phyloP scores from a whole-genome alignment of 257 asterid genomes.

The Striga asiatica region DNA sequence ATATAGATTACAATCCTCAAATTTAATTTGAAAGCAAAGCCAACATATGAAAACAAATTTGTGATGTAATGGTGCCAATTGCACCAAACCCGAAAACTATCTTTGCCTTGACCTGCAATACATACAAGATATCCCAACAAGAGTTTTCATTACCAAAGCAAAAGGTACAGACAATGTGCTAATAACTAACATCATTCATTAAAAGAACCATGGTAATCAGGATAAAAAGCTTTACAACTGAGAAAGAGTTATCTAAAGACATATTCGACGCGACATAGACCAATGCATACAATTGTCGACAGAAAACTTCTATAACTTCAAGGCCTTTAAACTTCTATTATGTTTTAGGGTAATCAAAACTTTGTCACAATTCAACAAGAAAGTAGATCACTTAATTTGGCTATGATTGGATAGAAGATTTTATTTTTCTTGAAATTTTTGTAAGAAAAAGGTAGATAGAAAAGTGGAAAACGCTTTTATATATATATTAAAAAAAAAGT shows the following conservation, averaged over 20 bases:
- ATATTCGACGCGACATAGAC: neutral
- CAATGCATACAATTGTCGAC: neutral
- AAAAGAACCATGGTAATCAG: too few species aligned
- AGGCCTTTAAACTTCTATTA: neutral
- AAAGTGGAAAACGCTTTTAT: too few species aligned
- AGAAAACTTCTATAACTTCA: neutral
- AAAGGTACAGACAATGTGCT: slow-evolving; percentile 2
- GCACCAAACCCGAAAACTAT: neutral
- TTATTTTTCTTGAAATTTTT: too few species aligned
- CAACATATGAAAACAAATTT: neutral
- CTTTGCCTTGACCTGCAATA: neutral
- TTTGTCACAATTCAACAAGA: too few species aligned
- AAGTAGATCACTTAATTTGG: too few species aligned
- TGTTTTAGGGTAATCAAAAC: neutral
- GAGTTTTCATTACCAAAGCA: neutral
- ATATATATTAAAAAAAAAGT: too few species aligned
- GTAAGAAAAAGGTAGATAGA: too few species aligned
- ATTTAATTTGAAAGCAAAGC: neutral
- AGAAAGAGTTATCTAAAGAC: neutral
- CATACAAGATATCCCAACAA: neutral
- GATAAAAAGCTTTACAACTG: too few species aligned
- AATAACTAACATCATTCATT: too few species aligned
- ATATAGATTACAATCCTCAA: too few species aligned
- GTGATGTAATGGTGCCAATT: neutral
- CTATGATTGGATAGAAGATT: too few species aligned